A percentile compares a stretch with the other conserved stretches of the same genome.
These are phyloP conservation scores for Microbotryomycetes sp. DNA, from an alignment of 1,284 basidiomycete species.

Conservation along the genomic window DNA sequence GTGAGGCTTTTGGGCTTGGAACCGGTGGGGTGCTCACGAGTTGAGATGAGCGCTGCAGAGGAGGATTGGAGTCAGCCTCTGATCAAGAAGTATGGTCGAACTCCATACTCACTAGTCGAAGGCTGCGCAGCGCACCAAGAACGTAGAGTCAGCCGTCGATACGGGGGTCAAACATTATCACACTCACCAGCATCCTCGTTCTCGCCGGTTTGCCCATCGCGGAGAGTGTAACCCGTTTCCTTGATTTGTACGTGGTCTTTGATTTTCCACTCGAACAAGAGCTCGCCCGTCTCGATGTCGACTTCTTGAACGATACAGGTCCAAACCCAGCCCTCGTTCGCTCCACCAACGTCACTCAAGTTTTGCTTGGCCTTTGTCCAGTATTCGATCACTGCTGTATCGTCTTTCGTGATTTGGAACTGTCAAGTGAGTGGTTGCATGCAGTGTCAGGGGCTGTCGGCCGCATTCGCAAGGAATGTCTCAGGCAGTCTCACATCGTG, in stretches of 20 bases:
- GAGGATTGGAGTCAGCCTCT: no score
- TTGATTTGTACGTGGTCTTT: constrained; percentile 18
- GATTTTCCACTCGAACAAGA: constrained; percentile 25
- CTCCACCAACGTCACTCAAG: constrained; percentile 24
- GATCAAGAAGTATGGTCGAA: neutral
- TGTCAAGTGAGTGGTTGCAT: neutral
- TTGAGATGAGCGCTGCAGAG: constrained; percentile 4
- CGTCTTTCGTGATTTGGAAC: constrained; percentile 36
- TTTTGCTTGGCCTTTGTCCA: constrained; percentile 34
- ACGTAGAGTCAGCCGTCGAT: neutral
- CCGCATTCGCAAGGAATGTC: no score
- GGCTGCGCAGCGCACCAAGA: neutral
- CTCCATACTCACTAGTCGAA: constrained; percentile 4
- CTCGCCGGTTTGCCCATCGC: neutral
- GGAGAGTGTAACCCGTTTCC: constrained; percentile 18
- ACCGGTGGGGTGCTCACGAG: neutral
- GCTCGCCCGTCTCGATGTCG: constrained; percentile 35
- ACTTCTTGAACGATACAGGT: constrained; percentile 37
- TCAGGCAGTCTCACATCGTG: constrained; percentile 21
- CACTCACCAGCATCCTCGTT: neutral
- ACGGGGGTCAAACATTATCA: constrained; percentile 2
- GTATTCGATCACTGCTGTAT: constrained; percentile 37
- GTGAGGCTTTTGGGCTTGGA: neutral
- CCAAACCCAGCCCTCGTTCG: constrained; percentile 34
- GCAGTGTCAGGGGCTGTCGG: no score